Evolutionary conservation across 768 basidiomycete genomes (phyloP).

Genomic region (Russula sp.): DNA sequence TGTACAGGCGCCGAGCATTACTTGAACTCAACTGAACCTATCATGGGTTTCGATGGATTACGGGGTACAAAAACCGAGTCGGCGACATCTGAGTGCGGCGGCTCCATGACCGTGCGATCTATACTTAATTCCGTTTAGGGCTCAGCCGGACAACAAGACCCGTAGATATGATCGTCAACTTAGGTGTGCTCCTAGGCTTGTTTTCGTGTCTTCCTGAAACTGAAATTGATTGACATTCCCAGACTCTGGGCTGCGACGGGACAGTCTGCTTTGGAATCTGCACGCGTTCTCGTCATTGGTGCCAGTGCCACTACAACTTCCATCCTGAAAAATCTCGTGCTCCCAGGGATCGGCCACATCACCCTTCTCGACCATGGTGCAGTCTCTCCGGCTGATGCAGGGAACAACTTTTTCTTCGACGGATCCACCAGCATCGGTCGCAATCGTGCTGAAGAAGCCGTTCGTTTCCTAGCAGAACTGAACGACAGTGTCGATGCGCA

Average conservation of each 20-base stretch:
- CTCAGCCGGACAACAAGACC: slow-evolving; percentile 80
- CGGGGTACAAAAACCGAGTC: slow-evolving; percentile 50
- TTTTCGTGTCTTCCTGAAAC: neutral
- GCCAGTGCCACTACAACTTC: slow-evolving; percentile 82
- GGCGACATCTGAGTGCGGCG: slow-evolving; percentile 40
- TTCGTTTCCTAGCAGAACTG: slow-evolving; percentile 73
- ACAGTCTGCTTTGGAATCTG: slow-evolving; percentile 81
- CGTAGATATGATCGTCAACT: slow-evolving; percentile 94
- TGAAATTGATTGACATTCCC: slow-evolving; percentile 6
- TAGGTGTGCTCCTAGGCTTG: slow-evolving; percentile 48
- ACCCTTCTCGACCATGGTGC: slow-evolving; percentile 73
- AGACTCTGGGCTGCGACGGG: slow-evolving; percentile 94
- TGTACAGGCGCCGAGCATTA: neutral
- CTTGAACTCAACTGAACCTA: neutral
- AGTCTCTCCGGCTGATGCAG: slow-evolving; percentile 73
- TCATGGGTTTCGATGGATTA: slow-evolving; percentile 37
- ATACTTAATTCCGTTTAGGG: slow-evolving; percentile 38
- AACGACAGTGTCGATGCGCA: slow-evolving; percentile 81
- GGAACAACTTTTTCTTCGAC: slow-evolving; percentile 95
- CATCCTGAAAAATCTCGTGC: slow-evolving; percentile 92
- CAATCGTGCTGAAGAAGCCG: slow-evolving; percentile 74
- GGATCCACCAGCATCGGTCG: slow-evolving; percentile 74
- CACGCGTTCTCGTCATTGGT: slow-evolving; percentile 78
- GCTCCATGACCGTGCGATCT: neutral
- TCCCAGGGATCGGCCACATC: slow-evolving; percentile 95